Base-by-base conservation (phyloP, 2,329 filamentous ascomycete species). In the Arthrobotrys entomopaga region DNA sequence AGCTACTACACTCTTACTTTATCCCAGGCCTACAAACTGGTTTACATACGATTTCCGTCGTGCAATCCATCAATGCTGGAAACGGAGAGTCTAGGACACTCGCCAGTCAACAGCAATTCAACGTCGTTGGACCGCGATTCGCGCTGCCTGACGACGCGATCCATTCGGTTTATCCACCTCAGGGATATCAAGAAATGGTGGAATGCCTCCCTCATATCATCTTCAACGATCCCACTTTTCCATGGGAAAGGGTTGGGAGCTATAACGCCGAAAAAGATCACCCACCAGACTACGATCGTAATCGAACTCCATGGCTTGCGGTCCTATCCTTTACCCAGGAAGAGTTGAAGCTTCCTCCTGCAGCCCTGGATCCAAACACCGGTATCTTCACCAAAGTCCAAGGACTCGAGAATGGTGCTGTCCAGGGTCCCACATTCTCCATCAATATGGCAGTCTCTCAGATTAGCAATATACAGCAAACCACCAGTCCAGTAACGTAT, bases 171-270 rank as follows among this genome's bases (percentile, higher is more conserved):
- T 84, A 83, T 73, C 84, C 84, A 0, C 81, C 82, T 0, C 54
- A 77, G 0, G 84, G 83, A 0, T 79, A 83, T 57, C 46, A 71
- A 0, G 84, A 81, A n/a, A 67, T 79, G 0, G 66, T 64, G 3
- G 40, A 77, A 0, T 80, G 82, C 0, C 75, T 85, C 2, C 84
- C 84, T 0, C 83, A 85, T 75, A 76, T 85, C 0, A 82, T 85
- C 3, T 78, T 85, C 19, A 82, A 76, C 0, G 82, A 85, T 69
- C 81, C 83, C 0, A 79, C 81, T 63, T 72, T 84, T 0, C 84
- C 83, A 0, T 85, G 84, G 84, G 82, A 83, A 75, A 71, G 82
- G 0, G 15, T 76, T 0, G 80, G 73, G 0, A 81, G 77, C 16
- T 65, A 65, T 0, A 34, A 34, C 10, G 29, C 29, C 29, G 29